phyloP scores from a whole-genome alignment of 2,329 filamentous ascomycete genomes.

The Aspergillus novoparasiticus region DNA sequence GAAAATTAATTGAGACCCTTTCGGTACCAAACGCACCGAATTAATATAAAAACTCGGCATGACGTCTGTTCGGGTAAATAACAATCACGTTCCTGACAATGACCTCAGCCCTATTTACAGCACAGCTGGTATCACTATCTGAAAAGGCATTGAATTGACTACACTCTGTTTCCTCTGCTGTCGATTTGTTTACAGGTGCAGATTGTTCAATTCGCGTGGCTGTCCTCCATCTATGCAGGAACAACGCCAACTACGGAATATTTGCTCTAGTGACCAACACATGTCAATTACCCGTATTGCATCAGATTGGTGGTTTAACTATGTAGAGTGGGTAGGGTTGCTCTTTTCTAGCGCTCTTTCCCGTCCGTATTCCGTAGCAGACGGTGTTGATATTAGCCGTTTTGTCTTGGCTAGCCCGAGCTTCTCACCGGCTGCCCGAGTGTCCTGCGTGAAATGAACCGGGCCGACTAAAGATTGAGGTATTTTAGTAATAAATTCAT shows the following conservation, averaged over 20 bases:
- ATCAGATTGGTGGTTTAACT: not conserved
- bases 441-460: not conserved
- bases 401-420: not conserved
- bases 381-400: not conserved
- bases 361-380: not conserved
- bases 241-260: not conserved
- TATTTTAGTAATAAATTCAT: not conserved
- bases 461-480: not conserved
- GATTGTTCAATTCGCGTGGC: not conserved
- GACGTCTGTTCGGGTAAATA: not conserved
- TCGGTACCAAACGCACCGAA: constrained; percentile 5
- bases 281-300: not conserved
- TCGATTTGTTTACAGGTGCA: not conserved
- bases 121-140: not conserved
- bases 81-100: not conserved
- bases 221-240: not conserved
- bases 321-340: not conserved
- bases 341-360: not conserved
- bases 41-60: not conserved
- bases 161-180: no score
- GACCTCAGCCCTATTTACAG: not conserved
- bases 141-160: not conserved
- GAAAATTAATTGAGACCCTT: constrained; percentile 10
- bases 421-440: constrained; percentile 13
- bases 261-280: not conserved